These are phyloP conservation scores for Fusarium kyushuense DNA, from an alignment of 2,329 filamentous ascomycete species.

Conservation along the genomic window DNA sequence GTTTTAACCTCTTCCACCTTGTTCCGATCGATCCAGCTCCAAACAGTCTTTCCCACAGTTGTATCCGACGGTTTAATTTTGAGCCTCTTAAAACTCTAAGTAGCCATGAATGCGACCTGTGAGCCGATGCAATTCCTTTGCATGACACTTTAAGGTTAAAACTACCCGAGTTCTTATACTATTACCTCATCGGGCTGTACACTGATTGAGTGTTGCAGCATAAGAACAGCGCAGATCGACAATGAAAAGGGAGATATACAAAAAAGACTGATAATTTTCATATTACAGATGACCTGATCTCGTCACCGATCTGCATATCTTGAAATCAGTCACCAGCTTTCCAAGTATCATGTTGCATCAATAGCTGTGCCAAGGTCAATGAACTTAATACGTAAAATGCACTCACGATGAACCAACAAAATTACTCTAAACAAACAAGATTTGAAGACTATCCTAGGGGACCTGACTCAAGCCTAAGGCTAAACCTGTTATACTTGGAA, in stretches of 20 bases:
- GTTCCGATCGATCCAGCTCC: conserved; percentile 23
- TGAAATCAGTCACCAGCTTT: background rate
- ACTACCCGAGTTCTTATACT: background rate
- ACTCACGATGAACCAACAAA: background rate
- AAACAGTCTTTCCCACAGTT: background rate
- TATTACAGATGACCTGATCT: background rate
- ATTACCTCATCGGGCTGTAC: background rate
- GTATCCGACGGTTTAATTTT: background rate
- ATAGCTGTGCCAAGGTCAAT: background rate
- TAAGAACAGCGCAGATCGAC: background rate
- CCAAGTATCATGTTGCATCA: background rate
- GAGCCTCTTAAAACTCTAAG: conserved; percentile 2
- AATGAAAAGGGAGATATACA: background rate
- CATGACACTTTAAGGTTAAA: background rate
- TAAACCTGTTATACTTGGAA: conserved; percentile 1
- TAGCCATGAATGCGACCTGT: background rate
- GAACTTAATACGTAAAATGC: conserved; percentile 5
- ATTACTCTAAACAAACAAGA: background rate
- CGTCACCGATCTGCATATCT: background rate
- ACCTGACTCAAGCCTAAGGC: background rate
- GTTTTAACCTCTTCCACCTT: conserved; percentile 39
- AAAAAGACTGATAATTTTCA: background rate
- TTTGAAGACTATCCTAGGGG: background rate
- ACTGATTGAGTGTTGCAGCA: background rate
- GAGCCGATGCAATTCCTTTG: background rate